These are phyloP conservation scores for Pseudotsuga menziesii DNA, from an alignment of 75 land plant genomes.

Conservation along the genomic window DNA sequence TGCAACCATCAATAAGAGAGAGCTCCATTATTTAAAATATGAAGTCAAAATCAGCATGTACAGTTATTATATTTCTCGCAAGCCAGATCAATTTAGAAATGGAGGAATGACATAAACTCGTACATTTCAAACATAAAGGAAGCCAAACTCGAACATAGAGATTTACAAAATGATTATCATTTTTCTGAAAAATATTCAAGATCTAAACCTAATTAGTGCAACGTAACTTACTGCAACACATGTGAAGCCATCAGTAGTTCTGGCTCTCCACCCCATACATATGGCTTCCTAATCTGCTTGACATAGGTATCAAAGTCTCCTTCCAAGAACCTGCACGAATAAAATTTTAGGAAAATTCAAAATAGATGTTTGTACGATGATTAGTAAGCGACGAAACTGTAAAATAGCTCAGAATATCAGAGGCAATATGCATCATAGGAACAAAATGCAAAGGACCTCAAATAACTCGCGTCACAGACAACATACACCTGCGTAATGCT, in stretches of 20 bases:
- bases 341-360: not conserved
- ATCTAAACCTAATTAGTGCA: not conserved
- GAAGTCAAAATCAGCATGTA: not conserved
- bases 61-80: not conserved
- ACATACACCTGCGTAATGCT: no score
- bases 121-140: not conserved
- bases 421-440: not conserved
- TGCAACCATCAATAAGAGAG: constrained; percentile 22
- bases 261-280: constrained; percentile 99
- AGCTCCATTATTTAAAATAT: not conserved
- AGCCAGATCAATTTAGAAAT: not conserved
- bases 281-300: constrained; percentile 72
- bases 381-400: not conserved
- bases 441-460: no score
- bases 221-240: constrained; percentile 76
- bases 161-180: no score
- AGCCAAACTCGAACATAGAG: not conserved
- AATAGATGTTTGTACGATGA: not conserved
- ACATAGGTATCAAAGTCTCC: constrained; percentile 92
- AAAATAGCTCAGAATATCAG: not conserved
- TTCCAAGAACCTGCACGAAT: constrained; percentile 74
- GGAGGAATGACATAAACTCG: not conserved
- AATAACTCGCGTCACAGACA: no score
- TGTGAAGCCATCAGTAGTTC: constrained; percentile 96
- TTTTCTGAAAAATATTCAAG: not conserved